Base-by-base conservation (phyloP, 179 eudicot genomes). In the Pouteria campechiana region DNA sequence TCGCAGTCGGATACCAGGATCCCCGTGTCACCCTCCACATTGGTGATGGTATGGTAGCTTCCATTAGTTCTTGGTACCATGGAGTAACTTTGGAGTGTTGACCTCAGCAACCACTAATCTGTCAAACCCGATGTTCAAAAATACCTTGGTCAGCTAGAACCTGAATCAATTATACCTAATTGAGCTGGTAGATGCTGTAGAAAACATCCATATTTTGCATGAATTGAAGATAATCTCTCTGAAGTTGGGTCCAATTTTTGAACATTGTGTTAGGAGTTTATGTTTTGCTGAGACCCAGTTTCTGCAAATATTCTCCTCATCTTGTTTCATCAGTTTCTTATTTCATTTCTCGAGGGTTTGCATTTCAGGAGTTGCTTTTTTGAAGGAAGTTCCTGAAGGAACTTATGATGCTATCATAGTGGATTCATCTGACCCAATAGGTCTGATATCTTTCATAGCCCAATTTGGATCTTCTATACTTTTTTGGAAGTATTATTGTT, bases 341-440 rank as follows among this genome's bases (percentile, higher is more conserved):
- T 9, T 25, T 5, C 13, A 17, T 22, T 16, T 17, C 25, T 25
- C 21, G 15, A 19, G 30, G 36, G 7, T 46, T 24, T 24, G 37
- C 42, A 19, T 38, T 68, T 55, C 61, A 86, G 95, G 93, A 47
- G 95, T 86, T 61, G 95, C 85, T 20, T 83, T 79, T 61, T 52
- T 87, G 66, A 87, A 87, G 69, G 74, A 68, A 32, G 94, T 67
- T 33, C 72, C 83, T 2, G 79, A 60, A 58, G 96, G 96, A 62
- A 74, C 73, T 57, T 87, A 87, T 41, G 94, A 87, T 73, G 94
- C 94, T 16, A 55, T 87, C 35, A 87, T 87, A 42, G 96, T 87
- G 5, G 96, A 87, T 55, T 83, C 93, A 37, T 87, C 96, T 33
- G 96, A 87, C 55, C 96, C 96, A 7, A 85, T 85, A 43, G 95